Conservation (phyloP, 106 monocot species). For the Dioscorea zingiberensis region DNA sequence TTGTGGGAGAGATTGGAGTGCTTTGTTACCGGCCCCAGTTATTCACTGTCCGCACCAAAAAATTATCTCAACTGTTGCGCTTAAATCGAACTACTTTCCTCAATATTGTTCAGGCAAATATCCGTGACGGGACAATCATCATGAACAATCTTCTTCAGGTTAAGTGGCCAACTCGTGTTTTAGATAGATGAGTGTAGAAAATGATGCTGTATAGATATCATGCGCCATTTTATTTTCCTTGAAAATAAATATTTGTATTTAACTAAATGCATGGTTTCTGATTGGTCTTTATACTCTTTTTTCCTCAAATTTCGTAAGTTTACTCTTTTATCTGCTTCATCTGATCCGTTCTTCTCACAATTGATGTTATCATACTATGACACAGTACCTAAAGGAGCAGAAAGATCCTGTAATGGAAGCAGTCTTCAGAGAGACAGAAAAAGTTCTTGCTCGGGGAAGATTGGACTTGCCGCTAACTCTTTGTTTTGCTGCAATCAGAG, state of each 20-base stretch:
- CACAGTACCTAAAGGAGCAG: constrained; percentile 31
- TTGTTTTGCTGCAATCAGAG: constrained; percentile 29
- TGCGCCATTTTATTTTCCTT: not conserved
- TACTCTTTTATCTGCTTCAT: too few relatives aligned
- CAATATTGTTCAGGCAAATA: constrained; percentile 20
- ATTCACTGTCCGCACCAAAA: constrained; percentile 22
- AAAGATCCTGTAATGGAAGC: constrained; percentile 34
- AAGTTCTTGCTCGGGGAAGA: constrained; percentile 34
- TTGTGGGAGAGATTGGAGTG: constrained; percentile 26
- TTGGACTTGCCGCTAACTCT: constrained; percentile 43
- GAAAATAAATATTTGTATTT: not conserved
- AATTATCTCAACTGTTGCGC: constrained; percentile 19
- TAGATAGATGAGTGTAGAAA: not conserved
- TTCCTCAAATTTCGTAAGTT: too few relatives aligned
- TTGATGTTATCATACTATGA: not conserved
- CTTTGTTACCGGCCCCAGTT: constrained; percentile 25
- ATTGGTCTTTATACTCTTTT: not conserved
- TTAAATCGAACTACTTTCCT: constrained; percentile 20
- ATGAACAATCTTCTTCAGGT: constrained; percentile 32
- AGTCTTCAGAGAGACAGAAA: constrained; percentile 36
- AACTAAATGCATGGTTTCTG: not conserved
- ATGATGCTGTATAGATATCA: not conserved
- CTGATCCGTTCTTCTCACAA: too few relatives aligned
- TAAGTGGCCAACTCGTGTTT: not conserved
- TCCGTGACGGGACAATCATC: constrained; percentile 21